Percentiles rank a stretch among this genome's conserved stretches.
phyloP scores from a whole-genome alignment of 139 green algal species.

The Asterochloris sp. region DNA sequence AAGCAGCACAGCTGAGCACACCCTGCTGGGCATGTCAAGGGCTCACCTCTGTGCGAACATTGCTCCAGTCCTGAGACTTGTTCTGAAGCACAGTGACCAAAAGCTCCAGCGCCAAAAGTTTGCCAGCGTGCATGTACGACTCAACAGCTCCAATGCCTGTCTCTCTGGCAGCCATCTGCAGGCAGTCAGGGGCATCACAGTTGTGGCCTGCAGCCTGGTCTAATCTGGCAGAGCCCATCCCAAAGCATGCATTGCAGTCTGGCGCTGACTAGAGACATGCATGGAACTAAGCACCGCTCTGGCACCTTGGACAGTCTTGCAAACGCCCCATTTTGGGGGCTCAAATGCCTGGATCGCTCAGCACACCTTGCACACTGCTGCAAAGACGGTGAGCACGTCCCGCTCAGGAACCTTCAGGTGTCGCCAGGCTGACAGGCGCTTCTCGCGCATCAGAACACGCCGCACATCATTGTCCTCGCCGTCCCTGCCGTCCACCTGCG shows the following conservation, averaged over 20 bases:
- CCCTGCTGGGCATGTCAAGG: too few relatives aligned
- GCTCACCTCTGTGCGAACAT: conserved; percentile 40
- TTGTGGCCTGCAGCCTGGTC: too few relatives aligned
- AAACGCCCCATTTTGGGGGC: too few relatives aligned
- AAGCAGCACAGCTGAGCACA: too few relatives aligned
- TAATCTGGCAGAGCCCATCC: too few relatives aligned
- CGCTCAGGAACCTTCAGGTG: conserved; percentile 54
- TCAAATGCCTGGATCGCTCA: neutral
- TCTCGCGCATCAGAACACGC: conserved; percentile 42
- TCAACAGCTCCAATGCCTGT: conserved; percentile 54
- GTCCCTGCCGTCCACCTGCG: neutral
- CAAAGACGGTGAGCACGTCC: conserved; percentile 83
- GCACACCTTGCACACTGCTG: conserved; percentile 84
- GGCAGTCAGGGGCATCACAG: neutral
- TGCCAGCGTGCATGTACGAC: conserved; percentile 70
- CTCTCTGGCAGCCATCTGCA: conserved; percentile 57
- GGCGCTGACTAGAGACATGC: too few relatives aligned
- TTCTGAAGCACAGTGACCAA: conserved; percentile 83
- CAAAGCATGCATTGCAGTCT: too few relatives aligned
- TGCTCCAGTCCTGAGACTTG: conserved; percentile 63
- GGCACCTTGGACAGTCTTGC: too few relatives aligned
- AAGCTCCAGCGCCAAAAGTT: conserved; percentile 93
- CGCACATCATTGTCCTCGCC: conserved; percentile 29
- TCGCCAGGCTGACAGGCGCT: conserved; percentile 29
- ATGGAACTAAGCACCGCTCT: too few relatives aligned